These are phyloP conservation scores for Tylopilus rubrobrunneus DNA, from an alignment of 768 basidiomycete species.

Conservation along the genomic window DNA sequence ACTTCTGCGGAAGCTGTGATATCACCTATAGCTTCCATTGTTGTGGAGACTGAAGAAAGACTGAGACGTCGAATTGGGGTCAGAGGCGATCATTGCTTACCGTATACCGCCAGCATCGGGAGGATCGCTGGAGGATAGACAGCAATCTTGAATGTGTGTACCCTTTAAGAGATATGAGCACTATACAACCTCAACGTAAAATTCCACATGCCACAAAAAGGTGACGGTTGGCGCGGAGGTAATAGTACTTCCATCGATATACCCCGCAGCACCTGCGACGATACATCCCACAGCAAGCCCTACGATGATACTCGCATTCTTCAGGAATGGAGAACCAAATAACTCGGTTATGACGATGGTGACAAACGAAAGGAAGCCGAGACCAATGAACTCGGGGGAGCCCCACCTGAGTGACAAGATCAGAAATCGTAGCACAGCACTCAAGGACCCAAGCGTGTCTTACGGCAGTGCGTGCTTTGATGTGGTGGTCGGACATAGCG, in stretches of 20 bases:
- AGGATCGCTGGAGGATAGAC: constrained; percentile 71
- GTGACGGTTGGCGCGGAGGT: constrained; percentile 71
- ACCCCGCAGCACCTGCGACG: constrained; percentile 74
- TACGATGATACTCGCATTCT: constrained; percentile 74
- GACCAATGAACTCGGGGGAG: constrained; percentile 77
- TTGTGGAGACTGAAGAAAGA: constrained; percentile 49
- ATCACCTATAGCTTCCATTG: constrained; percentile 86
- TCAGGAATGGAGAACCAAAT: constrained; percentile 82
- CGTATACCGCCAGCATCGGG: constrained; percentile 59
- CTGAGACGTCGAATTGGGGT: constrained; percentile 2
- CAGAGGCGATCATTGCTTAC: constrained; percentile 22
- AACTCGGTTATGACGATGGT: constrained; percentile 76
- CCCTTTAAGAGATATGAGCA: constrained; percentile 37
- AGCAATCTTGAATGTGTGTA: constrained; percentile 69
- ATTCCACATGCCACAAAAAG: constrained; percentile 58
- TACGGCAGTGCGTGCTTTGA: constrained; percentile 68
- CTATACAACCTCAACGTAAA: not conserved
- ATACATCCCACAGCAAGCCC: constrained; percentile 77
- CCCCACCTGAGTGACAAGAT: constrained; percentile 54
- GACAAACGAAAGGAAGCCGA: constrained; percentile 81
- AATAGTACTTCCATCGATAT: constrained; percentile 67
- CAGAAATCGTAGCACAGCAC: not conserved
- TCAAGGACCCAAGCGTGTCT: constrained; percentile 13
- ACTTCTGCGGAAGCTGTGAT: constrained; percentile 82
- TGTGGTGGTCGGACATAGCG: constrained; percentile 65